A percentile compares a stretch with the other conserved stretches of the same genome.
phyloP scores from a whole-genome alignment of 345 rosid genomes.

The Triadica sebifera region DNA sequence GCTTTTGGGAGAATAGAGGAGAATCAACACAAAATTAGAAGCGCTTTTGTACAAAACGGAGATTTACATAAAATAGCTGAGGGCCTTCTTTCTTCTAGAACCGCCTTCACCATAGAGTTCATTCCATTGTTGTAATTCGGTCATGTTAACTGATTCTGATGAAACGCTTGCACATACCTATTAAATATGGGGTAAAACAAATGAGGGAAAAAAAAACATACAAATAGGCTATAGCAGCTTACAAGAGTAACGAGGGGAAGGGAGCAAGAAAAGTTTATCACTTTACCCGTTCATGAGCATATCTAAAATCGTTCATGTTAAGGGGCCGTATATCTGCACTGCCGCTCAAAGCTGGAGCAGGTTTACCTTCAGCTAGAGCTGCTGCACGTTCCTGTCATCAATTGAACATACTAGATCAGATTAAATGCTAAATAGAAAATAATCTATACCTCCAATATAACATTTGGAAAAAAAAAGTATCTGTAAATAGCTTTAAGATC shows the following conservation, averaged over 20 bases:
- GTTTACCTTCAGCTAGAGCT: constrained; percentile 71
- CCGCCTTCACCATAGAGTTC: constrained; percentile 91
- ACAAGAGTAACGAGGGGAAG: neutral
- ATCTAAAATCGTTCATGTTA: constrained; percentile 73
- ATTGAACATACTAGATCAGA: constrained; percentile 1
- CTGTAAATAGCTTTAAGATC: neutral
- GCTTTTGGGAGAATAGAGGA: constrained; percentile 23
- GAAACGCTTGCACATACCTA: constrained; percentile 91
- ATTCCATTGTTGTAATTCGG: constrained; percentile 76
- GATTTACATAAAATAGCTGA: constrained; percentile 79
- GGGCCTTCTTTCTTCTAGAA: constrained; percentile 69
- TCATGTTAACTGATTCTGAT: constrained; percentile 81
- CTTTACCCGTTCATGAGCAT: constrained; percentile 78
- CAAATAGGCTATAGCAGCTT: too few species aligned
- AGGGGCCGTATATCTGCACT: constrained; percentile 70
- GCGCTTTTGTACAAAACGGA: constrained; percentile 38
- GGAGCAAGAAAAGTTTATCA: neutral
- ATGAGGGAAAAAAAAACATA: neutral
- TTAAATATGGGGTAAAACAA: neutral
- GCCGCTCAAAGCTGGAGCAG: constrained; percentile 65
- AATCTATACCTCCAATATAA: neutral
- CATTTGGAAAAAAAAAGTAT: neutral
- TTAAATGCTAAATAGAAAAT: neutral
- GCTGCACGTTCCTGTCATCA: constrained; percentile 60
- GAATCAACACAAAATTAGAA: constrained; percentile 17